Percentiles rank a stretch among this genome's conserved stretches.
phyloP scores from a whole-genome alignment of 768 basidiomycete genomes.

The Gloeopeniophorella convolvens region DNA sequence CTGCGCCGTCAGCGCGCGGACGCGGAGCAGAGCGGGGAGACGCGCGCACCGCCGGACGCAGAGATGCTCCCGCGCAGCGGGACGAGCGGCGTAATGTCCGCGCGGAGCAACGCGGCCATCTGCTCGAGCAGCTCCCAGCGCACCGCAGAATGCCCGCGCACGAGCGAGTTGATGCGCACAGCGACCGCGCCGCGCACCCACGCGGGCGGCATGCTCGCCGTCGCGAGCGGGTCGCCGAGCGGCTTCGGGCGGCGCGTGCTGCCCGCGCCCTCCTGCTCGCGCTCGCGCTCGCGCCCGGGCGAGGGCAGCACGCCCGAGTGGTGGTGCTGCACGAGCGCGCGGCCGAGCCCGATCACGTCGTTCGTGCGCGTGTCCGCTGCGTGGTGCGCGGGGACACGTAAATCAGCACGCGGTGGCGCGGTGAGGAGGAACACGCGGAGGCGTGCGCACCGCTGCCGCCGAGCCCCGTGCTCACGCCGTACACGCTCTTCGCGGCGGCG shows the following conservation, averaged over 20 bases:
- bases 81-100: conserved; percentile 73
- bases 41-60: conserved; percentile 63
- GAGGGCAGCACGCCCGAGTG: conserved; percentile 70
- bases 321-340: conserved; percentile 76
- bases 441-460: conserved; percentile 59
- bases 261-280: neutral
- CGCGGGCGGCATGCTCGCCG: conserved; percentile 72
- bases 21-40: neutral
- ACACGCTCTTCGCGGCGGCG: conserved; percentile 61
- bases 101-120: conserved; percentile 64
- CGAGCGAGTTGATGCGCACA: conserved; percentile 82
- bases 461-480: conserved; percentile 83
- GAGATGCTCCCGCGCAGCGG: conserved; percentile 82
- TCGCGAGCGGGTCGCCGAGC: conserved; percentile 59
- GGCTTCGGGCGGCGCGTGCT: conserved; percentile 53
- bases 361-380: conserved; percentile 83
- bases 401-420: conserved; percentile 9
- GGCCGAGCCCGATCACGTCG: conserved; percentile 63
- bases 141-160: conserved; percentile 84
- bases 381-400: no score
- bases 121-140: conserved; percentile 74
- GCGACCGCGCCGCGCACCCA: conserved; percentile 90
- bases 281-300: neutral
- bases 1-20: neutral
- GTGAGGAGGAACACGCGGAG: conserved; percentile 13